These are phyloP conservation scores for Cornus kousa DNA, from an alignment of 148 eudicot genomes.

Conservation along the genomic window DNA sequence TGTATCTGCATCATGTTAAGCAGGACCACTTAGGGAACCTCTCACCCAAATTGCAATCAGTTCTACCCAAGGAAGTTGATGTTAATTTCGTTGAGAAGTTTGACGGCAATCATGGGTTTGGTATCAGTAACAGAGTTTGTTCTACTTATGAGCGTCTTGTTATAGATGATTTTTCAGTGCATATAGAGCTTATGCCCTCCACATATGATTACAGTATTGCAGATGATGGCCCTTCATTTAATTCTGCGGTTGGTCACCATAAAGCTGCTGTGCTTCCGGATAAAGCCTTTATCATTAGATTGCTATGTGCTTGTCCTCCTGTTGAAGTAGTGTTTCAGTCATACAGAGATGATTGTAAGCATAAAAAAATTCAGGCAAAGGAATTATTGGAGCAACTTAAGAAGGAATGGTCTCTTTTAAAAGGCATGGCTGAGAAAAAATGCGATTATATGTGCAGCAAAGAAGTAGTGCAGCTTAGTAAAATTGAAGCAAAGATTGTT, in stretches of 20 bases:
- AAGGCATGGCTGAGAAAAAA: background rate
- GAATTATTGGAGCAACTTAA: background rate
- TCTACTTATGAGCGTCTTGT: constrained; percentile 2
- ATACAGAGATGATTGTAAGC: background rate
- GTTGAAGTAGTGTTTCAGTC: background rate
- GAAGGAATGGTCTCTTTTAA: background rate
- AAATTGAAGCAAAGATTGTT: background rate
- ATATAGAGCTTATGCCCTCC: background rate
- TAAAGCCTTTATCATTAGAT: background rate
- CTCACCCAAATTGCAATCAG: background rate
- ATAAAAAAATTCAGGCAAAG: background rate
- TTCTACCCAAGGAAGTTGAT: background rate
- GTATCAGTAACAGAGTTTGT: background rate
- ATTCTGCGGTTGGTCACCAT: background rate
- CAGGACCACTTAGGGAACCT: background rate
- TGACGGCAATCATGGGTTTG: background rate
- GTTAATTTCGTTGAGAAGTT: background rate
- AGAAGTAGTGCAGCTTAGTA: background rate
- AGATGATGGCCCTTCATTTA: background rate
- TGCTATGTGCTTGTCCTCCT: background rate
- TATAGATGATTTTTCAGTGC: constrained; percentile 5
- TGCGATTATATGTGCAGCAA: background rate
- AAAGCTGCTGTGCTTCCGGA: background rate
- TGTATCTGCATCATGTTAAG: background rate
- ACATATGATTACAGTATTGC: no score